Evolutionary conservation across 2,329 filamentous ascomycete species (phyloP).

Genomic region (Pseudogymnoascus sp.): DNA sequence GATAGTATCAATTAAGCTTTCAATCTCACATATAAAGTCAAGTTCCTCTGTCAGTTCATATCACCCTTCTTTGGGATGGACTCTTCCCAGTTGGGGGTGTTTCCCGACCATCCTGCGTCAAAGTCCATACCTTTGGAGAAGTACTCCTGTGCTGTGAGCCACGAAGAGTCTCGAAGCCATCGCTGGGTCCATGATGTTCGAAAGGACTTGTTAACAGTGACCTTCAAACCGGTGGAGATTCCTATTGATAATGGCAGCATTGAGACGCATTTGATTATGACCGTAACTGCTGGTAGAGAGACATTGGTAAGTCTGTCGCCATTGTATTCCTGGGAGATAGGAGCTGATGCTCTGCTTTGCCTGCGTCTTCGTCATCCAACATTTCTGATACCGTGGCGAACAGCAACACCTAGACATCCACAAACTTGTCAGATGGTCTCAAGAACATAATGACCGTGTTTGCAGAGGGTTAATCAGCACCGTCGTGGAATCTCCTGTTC

Average conservation of each 20-base stretch:
- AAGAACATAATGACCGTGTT: slow-evolving; percentile 16
- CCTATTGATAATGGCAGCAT: slow-evolving; percentile 19
- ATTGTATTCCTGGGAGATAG: not conserved
- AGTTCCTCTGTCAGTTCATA: not conserved
- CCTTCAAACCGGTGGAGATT: slow-evolving; percentile 21
- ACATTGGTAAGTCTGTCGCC: slow-evolving; percentile 32
- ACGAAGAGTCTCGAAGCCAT: slow-evolving; percentile 17
- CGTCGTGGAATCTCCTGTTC: slow-evolving; percentile 25
- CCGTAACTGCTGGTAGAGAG: slow-evolving; percentile 34
- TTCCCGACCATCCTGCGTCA: slow-evolving; percentile 13
- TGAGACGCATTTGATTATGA: slow-evolving; percentile 26
- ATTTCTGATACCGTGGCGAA: slow-evolving; percentile 1
- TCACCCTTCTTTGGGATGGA: not conserved
- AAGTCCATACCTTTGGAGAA: slow-evolving; percentile 24
- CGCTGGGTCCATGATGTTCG: slow-evolving; percentile 26
- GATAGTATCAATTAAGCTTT: not conserved
- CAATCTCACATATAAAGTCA: not conserved
- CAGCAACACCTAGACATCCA: slow-evolving; percentile 28
- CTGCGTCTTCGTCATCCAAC: not conserved
- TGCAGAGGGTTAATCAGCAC: not conserved
- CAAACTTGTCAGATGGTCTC: slow-evolving; percentile 18
- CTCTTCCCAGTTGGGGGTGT: not conserved
- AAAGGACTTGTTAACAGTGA: slow-evolving; percentile 24
- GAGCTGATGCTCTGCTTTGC: not conserved
- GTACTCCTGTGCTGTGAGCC: slow-evolving; percentile 26